phyloP scores from a whole-genome alignment of 2,329 filamentous ascomycete species.

The Ophiocordyceps camponoti-rufipedis region DNA sequence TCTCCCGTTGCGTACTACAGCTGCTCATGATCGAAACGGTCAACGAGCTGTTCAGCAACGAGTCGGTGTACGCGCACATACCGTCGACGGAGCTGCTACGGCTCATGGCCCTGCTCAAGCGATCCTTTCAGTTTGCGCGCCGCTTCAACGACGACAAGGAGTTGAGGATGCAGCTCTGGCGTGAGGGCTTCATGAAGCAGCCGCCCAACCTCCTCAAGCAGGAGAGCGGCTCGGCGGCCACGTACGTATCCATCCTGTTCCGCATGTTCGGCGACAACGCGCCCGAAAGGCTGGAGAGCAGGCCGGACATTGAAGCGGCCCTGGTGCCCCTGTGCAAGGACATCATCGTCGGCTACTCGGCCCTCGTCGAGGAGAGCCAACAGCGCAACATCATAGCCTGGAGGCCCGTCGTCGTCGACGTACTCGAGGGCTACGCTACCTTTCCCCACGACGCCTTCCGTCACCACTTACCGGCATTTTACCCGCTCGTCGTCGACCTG shows the following conservation, averaged over 20 bases:
- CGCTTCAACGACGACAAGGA: conserved; percentile 98
- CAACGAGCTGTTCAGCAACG: conserved; percentile 95
- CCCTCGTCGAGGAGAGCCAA: conserved; percentile 87
- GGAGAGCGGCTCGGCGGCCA: conserved; percentile 79
- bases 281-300: conserved; percentile 61
- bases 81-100: conserved; percentile 77
- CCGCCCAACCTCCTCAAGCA: conserved; percentile 96
- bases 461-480: conserved; percentile 66
- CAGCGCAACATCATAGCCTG: conserved; percentile 94
- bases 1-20: conserved; percentile 93
- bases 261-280: conserved; percentile 90
- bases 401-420: conserved; percentile 92
- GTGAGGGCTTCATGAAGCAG: conserved; percentile 99
- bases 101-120: conserved; percentile 87
- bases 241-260: conserved; percentile 90
- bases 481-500: conserved; percentile 69
- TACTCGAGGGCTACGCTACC: conserved; percentile 77
- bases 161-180: conserved; percentile 80
- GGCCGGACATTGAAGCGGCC: conserved; percentile 73
- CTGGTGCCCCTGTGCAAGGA: conserved; percentile 90
- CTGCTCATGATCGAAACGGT: conserved; percentile 99
- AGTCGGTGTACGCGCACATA: conserved; percentile 84
- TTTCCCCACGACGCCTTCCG: conserved; percentile 70
- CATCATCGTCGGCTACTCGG: conserved; percentile 71
- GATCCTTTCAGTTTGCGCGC: conserved; percentile 90